These are phyloP conservation scores for Diospyros kaki DNA, from an alignment of 148 eudicot genomes.

Conservation along the genomic window DNA sequence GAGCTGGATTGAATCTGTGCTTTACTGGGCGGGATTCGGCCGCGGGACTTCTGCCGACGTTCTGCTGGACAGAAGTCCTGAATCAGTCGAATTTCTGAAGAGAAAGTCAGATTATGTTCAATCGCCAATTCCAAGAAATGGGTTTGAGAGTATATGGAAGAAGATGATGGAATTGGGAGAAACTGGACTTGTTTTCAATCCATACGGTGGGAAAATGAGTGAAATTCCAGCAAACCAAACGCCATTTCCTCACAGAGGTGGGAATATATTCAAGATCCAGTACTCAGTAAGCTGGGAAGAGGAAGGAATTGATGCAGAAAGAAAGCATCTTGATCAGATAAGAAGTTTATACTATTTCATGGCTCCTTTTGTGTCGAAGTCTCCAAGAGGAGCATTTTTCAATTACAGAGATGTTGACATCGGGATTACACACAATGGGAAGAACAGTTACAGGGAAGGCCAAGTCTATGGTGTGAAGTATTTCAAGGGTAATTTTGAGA, in stretches of 20 bases:
- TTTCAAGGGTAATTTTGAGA: too few relatives aligned
- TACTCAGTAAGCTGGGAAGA: slow-evolving; percentile 34
- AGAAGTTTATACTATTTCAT: slow-evolving; percentile 18
- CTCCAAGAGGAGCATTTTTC: slow-evolving; percentile 33
- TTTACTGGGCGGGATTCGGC: slow-evolving; percentile 32
- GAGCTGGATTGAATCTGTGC: slow-evolving; percentile 39
- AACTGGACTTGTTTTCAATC: slow-evolving; percentile 25
- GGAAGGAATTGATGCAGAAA: slow-evolving; percentile 17
- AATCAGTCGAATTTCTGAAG: slow-evolving; percentile 20
- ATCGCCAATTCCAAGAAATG: slow-evolving; percentile 32
- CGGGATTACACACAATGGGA: slow-evolving; percentile 23
- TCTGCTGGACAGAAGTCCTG: slow-evolving; percentile 24
- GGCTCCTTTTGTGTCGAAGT: slow-evolving; percentile 36
- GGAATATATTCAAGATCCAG: slow-evolving; percentile 30
- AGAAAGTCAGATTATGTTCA: slow-evolving; percentile 48
- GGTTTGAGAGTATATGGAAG: slow-evolving; percentile 31
- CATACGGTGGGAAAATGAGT: slow-evolving; percentile 35
- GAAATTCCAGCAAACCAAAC: slow-evolving; percentile 26
- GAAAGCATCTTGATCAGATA: slow-evolving; percentile 10
- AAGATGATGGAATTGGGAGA: slow-evolving; percentile 32
- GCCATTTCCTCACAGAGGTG: slow-evolving; percentile 38
- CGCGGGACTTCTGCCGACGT: slow-evolving; percentile 10
- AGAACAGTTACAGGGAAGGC: slow-evolving; percentile 1
- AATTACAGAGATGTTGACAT: slow-evolving; percentile 40
- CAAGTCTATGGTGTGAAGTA: slow-evolving; percentile 18